A percentile compares a stretch with the other conserved stretches of the same genome.
phyloP scores from a whole-genome alignment of 352 stramenopile genomes.

The Aphanomyces cochlioides region DNA sequence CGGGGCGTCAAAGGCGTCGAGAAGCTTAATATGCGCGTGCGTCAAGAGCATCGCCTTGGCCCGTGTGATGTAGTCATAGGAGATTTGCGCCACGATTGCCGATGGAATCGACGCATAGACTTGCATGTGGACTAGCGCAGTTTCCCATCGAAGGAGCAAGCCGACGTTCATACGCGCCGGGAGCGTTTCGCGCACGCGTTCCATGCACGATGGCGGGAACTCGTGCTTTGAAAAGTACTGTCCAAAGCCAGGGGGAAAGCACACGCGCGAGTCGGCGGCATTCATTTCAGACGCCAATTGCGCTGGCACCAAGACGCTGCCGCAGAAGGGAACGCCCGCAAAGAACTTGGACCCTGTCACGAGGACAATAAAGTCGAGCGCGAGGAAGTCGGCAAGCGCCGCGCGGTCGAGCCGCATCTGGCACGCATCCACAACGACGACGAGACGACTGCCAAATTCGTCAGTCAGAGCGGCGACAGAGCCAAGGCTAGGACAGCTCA shows the following conservation, averaged over 20 bases:
- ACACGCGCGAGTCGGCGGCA: constrained; percentile 54
- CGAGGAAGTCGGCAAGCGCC: constrained; percentile 58
- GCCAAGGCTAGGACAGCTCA: constrained; percentile 67
- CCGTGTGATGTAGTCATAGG: constrained; percentile 54
- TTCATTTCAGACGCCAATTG: constrained; percentile 73
- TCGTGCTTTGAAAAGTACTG: constrained; percentile 86
- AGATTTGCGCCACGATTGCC: constrained; percentile 43
- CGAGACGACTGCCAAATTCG: constrained; percentile 60
- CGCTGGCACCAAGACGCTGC: constrained; percentile 75
- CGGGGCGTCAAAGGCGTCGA: constrained; percentile 31
- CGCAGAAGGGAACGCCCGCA: constrained; percentile 78
- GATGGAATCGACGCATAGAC: constrained; percentile 59
- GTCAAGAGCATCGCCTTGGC: constrained; percentile 40
- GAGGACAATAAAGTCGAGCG: constrained; percentile 66
- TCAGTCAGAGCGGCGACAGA: constrained; percentile 48
- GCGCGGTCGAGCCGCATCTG: constrained; percentile 73
- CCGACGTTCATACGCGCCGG: constrained; percentile 70
- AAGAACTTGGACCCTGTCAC: constrained; percentile 88
- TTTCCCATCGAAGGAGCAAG: constrained; percentile 76
- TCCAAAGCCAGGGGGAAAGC: constrained; percentile 61
- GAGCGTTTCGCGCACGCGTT: constrained; percentile 50
- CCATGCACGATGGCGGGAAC: constrained; percentile 61
- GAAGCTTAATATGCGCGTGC: constrained; percentile 16
- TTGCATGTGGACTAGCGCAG: constrained; percentile 74
- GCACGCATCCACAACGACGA: constrained; percentile 85